Evolutionary conservation across 805 yeast genomes (phyloP), one percentile per base, ranked within the genome.

Genomic region (Zygoascus biomembranicola): DNA sequence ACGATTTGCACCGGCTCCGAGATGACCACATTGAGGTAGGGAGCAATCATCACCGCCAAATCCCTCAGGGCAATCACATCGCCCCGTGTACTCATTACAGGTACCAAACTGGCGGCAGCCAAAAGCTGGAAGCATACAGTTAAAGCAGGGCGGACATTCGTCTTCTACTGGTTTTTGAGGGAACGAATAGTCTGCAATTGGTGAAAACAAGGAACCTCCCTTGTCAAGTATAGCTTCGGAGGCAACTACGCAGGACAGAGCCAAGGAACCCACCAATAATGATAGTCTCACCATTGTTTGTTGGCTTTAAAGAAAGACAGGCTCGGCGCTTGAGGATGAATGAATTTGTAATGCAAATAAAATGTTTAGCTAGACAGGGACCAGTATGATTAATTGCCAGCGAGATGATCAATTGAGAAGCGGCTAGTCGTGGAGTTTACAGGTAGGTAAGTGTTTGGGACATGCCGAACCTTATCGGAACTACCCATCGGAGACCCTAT

Each of bases 21-120:
- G 73, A 0, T 88, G 76, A 1, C 98, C 99, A 73, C 99, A 94
- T 23, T 79, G 69, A 1, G 99, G 97, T 61, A 79, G 78, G 1
- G 89, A 78, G 69, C 99, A 94, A 67, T 94, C 97, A 62, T 82
- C 81, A 8, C 98, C 97, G 2, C 96, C 97, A 71, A 85, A 94
- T 0, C 99, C 99, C 41, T 81, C 82, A 44, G 88, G 79, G 71
- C 99, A 94, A 52, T 87, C 95, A 72, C 99, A 94, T 64, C 83
- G 77, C 1, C 99, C 99, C 4, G 92, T 87, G 68, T 75, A 88
- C 35, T 84, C 78, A 67, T 94, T 87, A 71, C 99, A 94, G n/a
- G 69, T 70, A 28, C 96, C 90, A 64, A 84, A 94, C 63, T 94
- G 99, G 55, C 86, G 81, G 69, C 99, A 94, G 58, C 82, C 84